Evolutionary conservation across 2,329 filamentous ascomycete species (phyloP), one percentile per base, ranked within the genome.

Genomic region (Sclerotinia sclerotiorum): DNA sequence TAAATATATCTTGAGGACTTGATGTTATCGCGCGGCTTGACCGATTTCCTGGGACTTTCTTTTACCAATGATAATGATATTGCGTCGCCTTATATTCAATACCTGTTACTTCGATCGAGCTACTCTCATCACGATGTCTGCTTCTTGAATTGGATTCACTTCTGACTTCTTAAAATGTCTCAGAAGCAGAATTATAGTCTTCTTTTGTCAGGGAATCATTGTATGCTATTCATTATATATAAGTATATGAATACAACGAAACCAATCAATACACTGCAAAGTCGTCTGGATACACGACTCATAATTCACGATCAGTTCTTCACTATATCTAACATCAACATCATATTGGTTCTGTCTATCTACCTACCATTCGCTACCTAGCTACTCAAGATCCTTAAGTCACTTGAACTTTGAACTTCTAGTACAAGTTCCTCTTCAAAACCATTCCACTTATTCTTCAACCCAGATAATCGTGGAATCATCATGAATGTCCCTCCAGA

Each of bases 401-500:
- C 6, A n/a, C 21, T 17, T 15, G 15, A 8, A n/a, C 6, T 21
- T 39, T 24, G 21, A 21, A n/a, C 19, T n/a, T 55, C 19, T 29
- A 55, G 29, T n/a, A 4, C 29, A 55, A 55, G 21, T 35, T 55
- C 19, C 24, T 35, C 54, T 27, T 27, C 54, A 21, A 24, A 57
- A 42, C 42, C 13, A n/a, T 24, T 24, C 32, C 21, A 39, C 5
- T 3, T 5, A 39, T n/a, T 54, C 52, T 21, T 35, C 54, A 24
- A 5, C 3, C 5, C 39, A n/a, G 13, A 42, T 21, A 39, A 7
- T 35, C 10, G 19, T 56, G 15, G 11, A 39, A 4, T 42, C 21
- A 63, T 67, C 42, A 75, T 75, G 74, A 70, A 73, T 56, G 67
- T 64, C 48, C 70, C 75, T 27, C 71, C 72, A 29, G 73, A 74